Conservation (phyloP, 1,284 basidiomycete genomes). For the Acaromyces ingoldii region DNA sequence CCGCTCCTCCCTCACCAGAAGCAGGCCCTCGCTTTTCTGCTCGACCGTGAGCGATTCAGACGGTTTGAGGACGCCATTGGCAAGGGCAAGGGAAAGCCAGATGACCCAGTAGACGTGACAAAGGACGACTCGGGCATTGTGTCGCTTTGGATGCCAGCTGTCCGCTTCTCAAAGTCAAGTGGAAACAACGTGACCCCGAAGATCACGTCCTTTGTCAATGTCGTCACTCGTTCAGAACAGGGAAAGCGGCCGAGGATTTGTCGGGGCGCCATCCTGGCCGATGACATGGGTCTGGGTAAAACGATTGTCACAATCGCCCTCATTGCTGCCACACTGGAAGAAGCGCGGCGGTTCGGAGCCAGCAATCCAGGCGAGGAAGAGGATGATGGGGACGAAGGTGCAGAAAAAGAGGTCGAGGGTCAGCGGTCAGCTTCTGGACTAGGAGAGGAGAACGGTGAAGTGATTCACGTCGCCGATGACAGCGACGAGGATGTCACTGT, state of each 20-base stretch:
- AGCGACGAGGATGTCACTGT: conserved; percentile 4
- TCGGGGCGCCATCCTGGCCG: conserved; percentile 76
- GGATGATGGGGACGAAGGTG: background rate
- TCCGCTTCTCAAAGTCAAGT: too few relatives aligned
- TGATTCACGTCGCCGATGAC: conserved; percentile 10
- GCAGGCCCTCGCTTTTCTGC: conserved; percentile 89
- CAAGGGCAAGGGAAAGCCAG: background rate
- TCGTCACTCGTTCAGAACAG: conserved; percentile 75
- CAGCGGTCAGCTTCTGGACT: too few relatives aligned
- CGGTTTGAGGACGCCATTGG: conserved; percentile 9
- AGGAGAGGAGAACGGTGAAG: background rate
- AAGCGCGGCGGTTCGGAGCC: conserved; percentile 64
- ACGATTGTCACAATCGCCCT: conserved; percentile 88
- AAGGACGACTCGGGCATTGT: conserved; percentile 56
- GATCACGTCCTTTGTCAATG: conserved; percentile 55
- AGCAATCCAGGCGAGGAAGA: background rate
- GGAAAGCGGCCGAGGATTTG: conserved; percentile 63
- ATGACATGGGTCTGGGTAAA: conserved; percentile 86
- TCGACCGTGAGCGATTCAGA: conserved; percentile 69
- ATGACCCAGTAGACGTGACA: too few relatives aligned
- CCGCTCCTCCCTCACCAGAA: conserved; percentile 93
- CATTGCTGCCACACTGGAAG: conserved; percentile 73
- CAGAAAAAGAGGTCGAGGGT: conserved; percentile 1
- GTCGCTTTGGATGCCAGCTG: conserved; percentile 67
- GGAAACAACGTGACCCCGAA: conserved; percentile 58